These are phyloP conservation scores for Trypanosoma melophagium DNA, from an alignment of 208 protist species.

Conservation along the genomic window DNA sequence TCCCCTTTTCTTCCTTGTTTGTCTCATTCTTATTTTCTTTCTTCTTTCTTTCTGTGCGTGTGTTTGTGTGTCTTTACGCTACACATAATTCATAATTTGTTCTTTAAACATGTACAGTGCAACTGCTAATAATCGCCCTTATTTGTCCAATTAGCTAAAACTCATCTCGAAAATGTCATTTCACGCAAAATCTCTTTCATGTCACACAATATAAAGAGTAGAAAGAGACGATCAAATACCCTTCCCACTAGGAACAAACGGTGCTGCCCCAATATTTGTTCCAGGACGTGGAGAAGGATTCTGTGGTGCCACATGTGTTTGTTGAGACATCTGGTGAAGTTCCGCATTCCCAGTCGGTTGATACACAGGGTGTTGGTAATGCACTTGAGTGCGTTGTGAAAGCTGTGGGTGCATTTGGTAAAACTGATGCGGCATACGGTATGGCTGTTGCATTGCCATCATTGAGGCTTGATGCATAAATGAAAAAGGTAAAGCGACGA, in stretches of 20 bases:
- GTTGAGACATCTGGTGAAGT: conserved; percentile 3
- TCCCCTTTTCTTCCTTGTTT: too few relatives aligned
- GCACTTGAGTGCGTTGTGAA: conserved; percentile 24
- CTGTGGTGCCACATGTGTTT: conserved; percentile 10
- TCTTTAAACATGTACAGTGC: neutral
- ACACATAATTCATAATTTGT: neutral
- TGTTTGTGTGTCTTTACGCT: too few relatives aligned
- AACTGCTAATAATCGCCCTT: neutral
- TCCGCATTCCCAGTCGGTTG: neutral
- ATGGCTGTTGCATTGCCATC: conserved; percentile 27
- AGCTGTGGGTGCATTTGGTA: conserved; percentile 23
- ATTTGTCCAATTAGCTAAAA: neutral
- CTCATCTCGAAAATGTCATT: neutral
- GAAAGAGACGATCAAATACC: conserved; percentile 5
- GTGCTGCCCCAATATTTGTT: conserved; percentile 69
- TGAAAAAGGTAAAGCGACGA: conserved; percentile 15
- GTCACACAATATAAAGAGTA: conserved; percentile 15
- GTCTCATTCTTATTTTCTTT: neutral
- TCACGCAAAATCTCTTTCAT: neutral
- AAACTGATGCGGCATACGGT: conserved; percentile 24
- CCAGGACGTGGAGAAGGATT: conserved; percentile 32
- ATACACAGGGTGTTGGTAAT: conserved; percentile 15
- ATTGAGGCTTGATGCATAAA: conserved; percentile 18
- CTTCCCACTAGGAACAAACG: conserved; percentile 53
- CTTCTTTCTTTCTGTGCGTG: neutral